These are phyloP conservation scores for Biscutella auriculata DNA, from an alignment of 441 rosid genomes.

Conservation along the genomic window DNA sequence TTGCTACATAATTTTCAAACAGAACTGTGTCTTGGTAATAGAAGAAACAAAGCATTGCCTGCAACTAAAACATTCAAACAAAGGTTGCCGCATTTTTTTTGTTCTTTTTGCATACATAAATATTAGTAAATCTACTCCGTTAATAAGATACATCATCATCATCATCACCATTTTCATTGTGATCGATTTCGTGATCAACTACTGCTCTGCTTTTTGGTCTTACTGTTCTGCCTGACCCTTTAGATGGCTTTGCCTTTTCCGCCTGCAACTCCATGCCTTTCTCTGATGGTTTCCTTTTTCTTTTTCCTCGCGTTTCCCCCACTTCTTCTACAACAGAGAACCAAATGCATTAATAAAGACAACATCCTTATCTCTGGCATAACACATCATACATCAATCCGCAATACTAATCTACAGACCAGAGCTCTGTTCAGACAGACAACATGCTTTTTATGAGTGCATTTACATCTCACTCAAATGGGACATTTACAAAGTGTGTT, in stretches of 20 bases:
- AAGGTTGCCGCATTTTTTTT: background rate
- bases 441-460: background rate
- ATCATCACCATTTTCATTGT: slow-evolving; percentile 34
- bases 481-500: background rate
- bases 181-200: slow-evolving; percentile 38
- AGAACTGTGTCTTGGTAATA: background rate
- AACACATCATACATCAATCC: background rate
- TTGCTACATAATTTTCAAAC: background rate
- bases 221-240: slow-evolving; percentile 46
- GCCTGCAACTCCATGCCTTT: slow-evolving; percentile 91
- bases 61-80: slow-evolving; percentile 4
- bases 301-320: slow-evolving; percentile 58
- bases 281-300: slow-evolving; percentile 87
- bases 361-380: background rate
- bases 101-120: background rate
- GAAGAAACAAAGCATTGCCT: slow-evolving; percentile 2
- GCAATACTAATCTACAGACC: slow-evolving; percentile 2
- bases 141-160: slow-evolving; percentile 27
- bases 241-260: slow-evolving; percentile 80
- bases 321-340: slow-evolving; percentile 45
- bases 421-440: background rate
- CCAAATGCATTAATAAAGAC: slow-evolving; percentile 13
- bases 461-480: background rate
- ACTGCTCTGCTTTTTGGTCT: slow-evolving; percentile 46
- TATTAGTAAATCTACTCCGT: background rate